phyloP scores from a whole-genome alignment of 768 basidiomycete genomes.

The Royoungia palumana region DNA sequence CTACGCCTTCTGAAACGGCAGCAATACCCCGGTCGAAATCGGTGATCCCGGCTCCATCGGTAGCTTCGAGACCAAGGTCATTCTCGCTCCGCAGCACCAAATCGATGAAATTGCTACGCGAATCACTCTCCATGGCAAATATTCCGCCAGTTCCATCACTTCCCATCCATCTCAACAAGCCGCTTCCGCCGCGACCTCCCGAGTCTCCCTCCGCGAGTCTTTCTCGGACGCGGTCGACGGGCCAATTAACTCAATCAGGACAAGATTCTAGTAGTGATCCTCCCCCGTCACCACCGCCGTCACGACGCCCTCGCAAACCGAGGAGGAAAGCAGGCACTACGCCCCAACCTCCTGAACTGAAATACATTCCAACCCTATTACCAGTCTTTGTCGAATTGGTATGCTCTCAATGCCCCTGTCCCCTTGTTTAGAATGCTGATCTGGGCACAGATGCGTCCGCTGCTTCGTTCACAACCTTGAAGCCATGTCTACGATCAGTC shows the following conservation, averaged over 20 bases:
- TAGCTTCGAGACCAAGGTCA: constrained; percentile 28
- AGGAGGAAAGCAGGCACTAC: constrained; percentile 42
- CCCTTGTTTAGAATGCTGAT: constrained; percentile 2
- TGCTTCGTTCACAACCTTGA: constrained; percentile 23
- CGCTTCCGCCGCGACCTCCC: constrained; percentile 37
- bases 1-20: not conserved
- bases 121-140: constrained; percentile 29
- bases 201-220: constrained; percentile 11
- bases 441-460: constrained; percentile 34
- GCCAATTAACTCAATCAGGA: constrained; percentile 1
- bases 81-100: constrained; percentile 46
- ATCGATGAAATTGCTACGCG: constrained; percentile 39
- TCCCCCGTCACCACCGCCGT: constrained; percentile 3
- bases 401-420: constrained; percentile 20
- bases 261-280: not conserved
- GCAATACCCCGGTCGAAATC: constrained; percentile 6
- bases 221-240: constrained; percentile 17
- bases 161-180: constrained; percentile 35
- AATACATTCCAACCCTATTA: constrained; percentile 74
- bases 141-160: constrained; percentile 42
- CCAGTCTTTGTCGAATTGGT: constrained; percentile 94
- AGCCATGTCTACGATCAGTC: not conserved
- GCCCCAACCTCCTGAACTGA: constrained; percentile 72
- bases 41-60: constrained; percentile 1
- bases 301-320: constrained; percentile 28